These are phyloP conservation scores for Clavispora asparagi DNA, from an alignment of 805 yeast species.

Conservation along the genomic window DNA sequence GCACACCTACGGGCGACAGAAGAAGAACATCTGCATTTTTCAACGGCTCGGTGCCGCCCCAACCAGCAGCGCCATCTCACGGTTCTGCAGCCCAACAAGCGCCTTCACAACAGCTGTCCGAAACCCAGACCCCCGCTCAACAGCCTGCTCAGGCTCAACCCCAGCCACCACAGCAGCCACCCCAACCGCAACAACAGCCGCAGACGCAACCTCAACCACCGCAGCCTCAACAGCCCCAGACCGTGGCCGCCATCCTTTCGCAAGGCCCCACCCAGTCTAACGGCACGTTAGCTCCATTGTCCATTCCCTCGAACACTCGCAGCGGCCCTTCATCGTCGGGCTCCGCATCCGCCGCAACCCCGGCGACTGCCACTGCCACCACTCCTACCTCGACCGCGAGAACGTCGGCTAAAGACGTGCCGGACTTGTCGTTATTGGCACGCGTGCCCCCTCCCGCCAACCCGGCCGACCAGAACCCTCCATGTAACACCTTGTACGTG, in stretches of 20 bases:
- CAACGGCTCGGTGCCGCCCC: constrained; percentile 19
- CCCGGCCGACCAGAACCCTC: constrained; percentile 99
- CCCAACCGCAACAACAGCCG: background rate
- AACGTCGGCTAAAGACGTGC: constrained; percentile 33
- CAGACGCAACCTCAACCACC: constrained; percentile 4
- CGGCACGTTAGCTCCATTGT: constrained; percentile 3
- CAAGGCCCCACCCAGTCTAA: constrained; percentile 12
- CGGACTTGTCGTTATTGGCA: constrained; percentile 68
- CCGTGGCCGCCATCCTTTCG: constrained; percentile 13
- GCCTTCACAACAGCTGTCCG: background rate
- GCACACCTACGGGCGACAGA: constrained; percentile 26
- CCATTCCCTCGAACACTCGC: constrained; percentile 5
- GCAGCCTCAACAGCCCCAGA: constrained; percentile 7
- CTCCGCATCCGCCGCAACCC: background rate
- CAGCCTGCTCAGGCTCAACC: constrained; percentile 8
- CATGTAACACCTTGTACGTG: constrained; percentile 94
- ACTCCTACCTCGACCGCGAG: constrained; percentile 10
- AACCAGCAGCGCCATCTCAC: constrained; percentile 12
- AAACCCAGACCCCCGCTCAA: background rate
- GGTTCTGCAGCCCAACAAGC: background rate
- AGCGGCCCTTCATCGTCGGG: constrained; percentile 5
- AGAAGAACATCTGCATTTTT: constrained; percentile 53
- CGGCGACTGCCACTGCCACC: constrained; percentile 5
- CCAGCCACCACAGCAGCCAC: background rate
- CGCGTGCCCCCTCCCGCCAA: constrained; percentile 89